phyloP scores from a whole-genome alignment of 805 yeast genomes.

The Brettanomyces custersianus region DNA sequence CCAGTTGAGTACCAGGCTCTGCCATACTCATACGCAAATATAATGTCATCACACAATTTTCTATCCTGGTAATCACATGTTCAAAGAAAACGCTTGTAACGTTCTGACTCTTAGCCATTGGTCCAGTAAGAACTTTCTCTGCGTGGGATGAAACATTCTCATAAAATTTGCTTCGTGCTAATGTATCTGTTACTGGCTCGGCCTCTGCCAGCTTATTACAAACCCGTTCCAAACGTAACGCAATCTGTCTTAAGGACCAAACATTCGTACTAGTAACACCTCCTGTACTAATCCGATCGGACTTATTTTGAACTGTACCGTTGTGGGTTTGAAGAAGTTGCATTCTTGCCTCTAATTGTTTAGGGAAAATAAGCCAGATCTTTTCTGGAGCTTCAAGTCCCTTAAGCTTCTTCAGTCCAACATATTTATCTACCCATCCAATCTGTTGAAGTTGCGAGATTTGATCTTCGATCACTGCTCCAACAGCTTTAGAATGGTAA shows the following conservation, averaged over 20 bases:
- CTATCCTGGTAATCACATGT: conserved; percentile 61
- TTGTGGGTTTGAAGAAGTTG: conserved; percentile 28
- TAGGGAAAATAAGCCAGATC: conserved; percentile 73
- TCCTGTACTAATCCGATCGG: conserved; percentile 18
- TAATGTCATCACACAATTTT: conserved; percentile 42
- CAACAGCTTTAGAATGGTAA: conserved; percentile 31
- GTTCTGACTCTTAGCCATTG: conserved; percentile 14
- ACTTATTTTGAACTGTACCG: conserved; percentile 22
- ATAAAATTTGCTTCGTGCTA: conserved; percentile 4
- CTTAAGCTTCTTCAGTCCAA: conserved; percentile 85
- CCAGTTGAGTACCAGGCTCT: neutral
- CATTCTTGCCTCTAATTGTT: conserved; percentile 50
- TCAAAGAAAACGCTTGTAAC: conserved; percentile 53
- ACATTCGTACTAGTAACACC: conserved; percentile 22
- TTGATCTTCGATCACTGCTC: conserved; percentile 50
- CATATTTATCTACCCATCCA: conserved; percentile 57
- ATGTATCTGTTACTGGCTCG: conserved; percentile 17
- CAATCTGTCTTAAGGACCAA: conserved; percentile 38
- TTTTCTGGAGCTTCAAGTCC: conserved; percentile 92
- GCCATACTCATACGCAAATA: conserved; percentile 25
- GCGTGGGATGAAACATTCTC: conserved; percentile 12
- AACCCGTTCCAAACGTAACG: conserved; percentile 51
- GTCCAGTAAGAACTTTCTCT: conserved; percentile 11
- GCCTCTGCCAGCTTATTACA: conserved; percentile 43
- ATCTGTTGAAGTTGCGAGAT: conserved; percentile 52